Evolutionary conservation across 805 yeast genomes (phyloP).

Genomic region (Saturnispora diversa): DNA sequence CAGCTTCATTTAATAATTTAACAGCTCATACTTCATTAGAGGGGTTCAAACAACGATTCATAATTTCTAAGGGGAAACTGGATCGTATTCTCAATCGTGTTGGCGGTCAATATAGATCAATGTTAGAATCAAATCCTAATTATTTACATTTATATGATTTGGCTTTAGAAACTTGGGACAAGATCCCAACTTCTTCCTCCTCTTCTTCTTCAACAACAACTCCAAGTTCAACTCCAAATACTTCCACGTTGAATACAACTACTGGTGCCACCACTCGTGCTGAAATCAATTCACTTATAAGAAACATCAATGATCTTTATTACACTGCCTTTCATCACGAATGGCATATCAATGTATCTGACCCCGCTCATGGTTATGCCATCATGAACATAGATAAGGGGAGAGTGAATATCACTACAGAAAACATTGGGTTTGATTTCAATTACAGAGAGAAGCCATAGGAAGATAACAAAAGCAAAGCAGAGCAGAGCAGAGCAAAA

Average conservation of each 20-base stretch:
- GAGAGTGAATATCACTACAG: not conserved
- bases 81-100: conserved; percentile 58
- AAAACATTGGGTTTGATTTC: conserved; percentile 51
- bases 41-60: conserved; percentile 53
- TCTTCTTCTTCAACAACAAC: not conserved
- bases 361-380: conserved; percentile 44
- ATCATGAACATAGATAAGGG: conserved; percentile 39
- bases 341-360: conserved; percentile 75
- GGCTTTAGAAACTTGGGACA: conserved; percentile 55
- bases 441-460: conserved; percentile 31
- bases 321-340: conserved; percentile 59
- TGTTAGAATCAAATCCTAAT: conserved; percentile 33
- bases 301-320: conserved; percentile 51
- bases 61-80: conserved; percentile 51
- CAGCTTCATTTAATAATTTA: conserved; percentile 61
- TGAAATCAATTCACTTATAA: conserved; percentile 35
- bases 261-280: conserved; percentile 23
- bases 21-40: conserved; percentile 58
- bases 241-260: not conserved
- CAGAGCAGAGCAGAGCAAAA: not conserved
- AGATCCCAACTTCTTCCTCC: conserved; percentile 42
- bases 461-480: no score
- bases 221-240: not conserved
- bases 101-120: conserved; percentile 40
- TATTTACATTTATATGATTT: conserved; percentile 34